Evolutionary conservation across 371 early-diverging fungal species (phyloP).

Genomic region (Batrachochytrium dendrobatidis): DNA sequence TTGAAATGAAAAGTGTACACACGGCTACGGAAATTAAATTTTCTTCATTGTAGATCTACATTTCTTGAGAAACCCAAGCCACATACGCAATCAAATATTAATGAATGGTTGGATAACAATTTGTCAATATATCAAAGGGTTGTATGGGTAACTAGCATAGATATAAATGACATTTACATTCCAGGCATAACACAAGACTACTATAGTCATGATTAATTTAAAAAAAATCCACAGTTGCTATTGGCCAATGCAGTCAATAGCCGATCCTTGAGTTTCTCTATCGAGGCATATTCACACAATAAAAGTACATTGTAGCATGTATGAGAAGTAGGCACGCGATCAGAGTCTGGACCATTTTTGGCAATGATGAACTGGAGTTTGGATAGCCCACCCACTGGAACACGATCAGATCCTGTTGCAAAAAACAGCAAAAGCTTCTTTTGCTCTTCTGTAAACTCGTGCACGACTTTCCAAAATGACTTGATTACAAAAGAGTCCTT

Average conservation of each 20-base stretch:
- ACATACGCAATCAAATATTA: too few species aligned
- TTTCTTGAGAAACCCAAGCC: too few species aligned
- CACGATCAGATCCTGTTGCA: constrained; percentile 77
- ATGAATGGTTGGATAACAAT: too few species aligned
- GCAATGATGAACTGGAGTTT: constrained; percentile 49
- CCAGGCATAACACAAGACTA: too few species aligned
- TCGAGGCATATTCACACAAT: constrained; percentile 80
- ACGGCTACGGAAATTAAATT: too few species aligned
- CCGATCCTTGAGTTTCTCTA: constrained; percentile 73
- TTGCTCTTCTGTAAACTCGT: constrained; percentile 67
- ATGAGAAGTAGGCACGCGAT: constrained; percentile 60
- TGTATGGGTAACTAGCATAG: too few species aligned
- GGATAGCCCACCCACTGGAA: constrained; percentile 89
- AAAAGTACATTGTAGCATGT: constrained; percentile 92
- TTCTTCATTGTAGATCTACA: too few species aligned
- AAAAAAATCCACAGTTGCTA: constrained; percentile 36
- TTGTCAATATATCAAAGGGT: too few species aligned
- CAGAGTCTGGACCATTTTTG: constrained; percentile 61
- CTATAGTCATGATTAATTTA: constrained; percentile 21
- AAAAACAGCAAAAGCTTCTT: constrained; percentile 90
- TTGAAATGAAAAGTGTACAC: too few species aligned
- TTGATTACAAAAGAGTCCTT: constrained; percentile 7
- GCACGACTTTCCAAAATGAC: constrained; percentile 89
- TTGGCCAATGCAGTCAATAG: constrained; percentile 83
- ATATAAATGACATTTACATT: too few species aligned